A percentile compares a stretch with the other conserved stretches of the same genome.
Conservation (phyloP, 2,329 filamentous ascomycete species). For the Ascochyta fabae region DNA sequence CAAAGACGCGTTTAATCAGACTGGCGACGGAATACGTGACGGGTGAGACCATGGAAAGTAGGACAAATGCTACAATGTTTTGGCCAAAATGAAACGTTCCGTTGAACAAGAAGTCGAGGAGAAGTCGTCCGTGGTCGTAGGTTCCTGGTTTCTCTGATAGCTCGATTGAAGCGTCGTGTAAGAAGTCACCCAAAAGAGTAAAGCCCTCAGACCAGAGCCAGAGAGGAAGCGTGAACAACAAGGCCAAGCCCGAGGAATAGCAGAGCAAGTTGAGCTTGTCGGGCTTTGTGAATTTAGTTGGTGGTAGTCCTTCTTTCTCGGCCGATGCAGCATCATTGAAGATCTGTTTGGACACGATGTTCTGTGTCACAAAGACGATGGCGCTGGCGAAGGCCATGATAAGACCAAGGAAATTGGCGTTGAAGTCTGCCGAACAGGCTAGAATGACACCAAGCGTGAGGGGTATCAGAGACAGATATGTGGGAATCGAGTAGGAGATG, state of each 20-base stretch:
- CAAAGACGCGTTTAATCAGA: slow-evolving; percentile 95
- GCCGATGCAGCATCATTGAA: slow-evolving; percentile 93
- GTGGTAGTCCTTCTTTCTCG: slow-evolving; percentile 71
- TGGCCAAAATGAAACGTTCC: slow-evolving; percentile 96
- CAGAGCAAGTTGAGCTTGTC: slow-evolving; percentile 97
- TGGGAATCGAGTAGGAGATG: slow-evolving; percentile 84
- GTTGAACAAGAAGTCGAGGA: slow-evolving; percentile 94
- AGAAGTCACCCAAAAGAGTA: slow-evolving; percentile 75
- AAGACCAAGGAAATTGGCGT: slow-evolving; percentile 88
- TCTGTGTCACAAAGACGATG: slow-evolving; percentile 94
- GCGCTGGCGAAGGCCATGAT: slow-evolving; percentile 88
- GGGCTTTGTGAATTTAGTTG: slow-evolving; percentile 73
- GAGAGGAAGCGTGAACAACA: slow-evolving; percentile 84
- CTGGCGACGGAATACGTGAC: slow-evolving; percentile 97
- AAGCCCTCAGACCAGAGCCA: slow-evolving; percentile 94
- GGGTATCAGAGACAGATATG: slow-evolving; percentile 78
- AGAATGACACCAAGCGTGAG: slow-evolving; percentile 94
- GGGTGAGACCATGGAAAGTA: slow-evolving; percentile 91
- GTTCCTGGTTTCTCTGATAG: slow-evolving; percentile 79
- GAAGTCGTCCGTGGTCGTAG: slow-evolving; percentile 65
- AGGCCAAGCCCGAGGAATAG: slow-evolving; percentile 95
- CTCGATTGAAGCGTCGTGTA: slow-evolving; percentile 79
- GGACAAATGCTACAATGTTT: slow-evolving; percentile 91
- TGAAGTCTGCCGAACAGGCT: slow-evolving; percentile 90
- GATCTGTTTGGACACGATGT: slow-evolving; percentile 96